These are phyloP conservation scores for Rossbeevera mucosa DNA, from an alignment of 768 basidiomycete species.

Conservation along the genomic window DNA sequence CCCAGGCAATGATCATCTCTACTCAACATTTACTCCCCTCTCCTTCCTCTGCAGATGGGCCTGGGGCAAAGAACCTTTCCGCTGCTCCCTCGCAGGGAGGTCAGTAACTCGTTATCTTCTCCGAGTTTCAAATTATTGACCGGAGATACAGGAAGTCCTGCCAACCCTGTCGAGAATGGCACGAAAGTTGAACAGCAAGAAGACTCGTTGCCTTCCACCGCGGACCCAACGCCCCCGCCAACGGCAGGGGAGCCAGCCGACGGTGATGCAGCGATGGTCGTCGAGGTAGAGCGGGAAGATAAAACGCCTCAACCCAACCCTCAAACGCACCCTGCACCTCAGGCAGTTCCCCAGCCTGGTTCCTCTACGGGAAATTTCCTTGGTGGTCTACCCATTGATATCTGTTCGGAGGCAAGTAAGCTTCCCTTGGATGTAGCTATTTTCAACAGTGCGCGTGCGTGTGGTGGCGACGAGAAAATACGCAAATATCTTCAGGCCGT, in stretches of 20 bases:
- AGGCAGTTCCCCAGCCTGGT: constrained; percentile 12
- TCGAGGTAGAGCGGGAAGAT: constrained; percentile 45
- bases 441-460: constrained; percentile 85
- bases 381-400: constrained; percentile 61
- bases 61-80: constrained; percentile 19
- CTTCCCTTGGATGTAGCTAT: constrained; percentile 90
- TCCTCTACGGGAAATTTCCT: constrained; percentile 31
- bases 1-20: constrained; percentile 86
- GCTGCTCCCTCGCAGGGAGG: constrained; percentile 27
- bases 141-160: constrained; percentile 18
- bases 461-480: constrained; percentile 84
- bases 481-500: constrained; percentile 86
- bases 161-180: constrained; percentile 20
- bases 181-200: constrained; percentile 35
- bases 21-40: constrained; percentile 70
- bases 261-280: constrained; percentile 36
- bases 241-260: constrained; percentile 15
- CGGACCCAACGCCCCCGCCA: constrained; percentile 31
- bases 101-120: constrained; percentile 1
- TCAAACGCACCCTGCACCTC: constrained; percentile 20
- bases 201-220: constrained; percentile 28
- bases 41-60: constrained; percentile 26
- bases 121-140: neutral
- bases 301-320: constrained; percentile 29
- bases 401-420: constrained; percentile 82